These are phyloP conservation scores for Pyrus communis DNA, from an alignment of 306 rosid genomes.

Conservation along the genomic window DNA sequence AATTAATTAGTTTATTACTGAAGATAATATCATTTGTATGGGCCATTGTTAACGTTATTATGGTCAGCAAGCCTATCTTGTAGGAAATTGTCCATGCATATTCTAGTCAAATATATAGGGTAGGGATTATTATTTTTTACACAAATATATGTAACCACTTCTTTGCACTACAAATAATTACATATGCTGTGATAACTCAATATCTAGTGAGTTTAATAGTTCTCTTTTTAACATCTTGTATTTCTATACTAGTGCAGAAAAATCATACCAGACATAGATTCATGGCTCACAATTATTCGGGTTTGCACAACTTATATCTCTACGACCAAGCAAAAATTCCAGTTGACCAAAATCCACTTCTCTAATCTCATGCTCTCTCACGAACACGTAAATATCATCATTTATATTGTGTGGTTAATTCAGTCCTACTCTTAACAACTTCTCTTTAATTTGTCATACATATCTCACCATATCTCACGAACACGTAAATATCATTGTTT, in stretches of 20 bases:
- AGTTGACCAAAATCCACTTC: too few relatives aligned
- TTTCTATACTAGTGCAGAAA: too few relatives aligned
- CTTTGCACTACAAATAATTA: not conserved
- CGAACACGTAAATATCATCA: not conserved
- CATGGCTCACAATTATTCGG: not conserved
- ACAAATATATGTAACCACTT: not conserved
- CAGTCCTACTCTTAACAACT: too few relatives aligned
- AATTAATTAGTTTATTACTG: too few relatives aligned
- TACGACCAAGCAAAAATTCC: too few relatives aligned
- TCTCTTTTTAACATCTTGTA: too few relatives aligned
- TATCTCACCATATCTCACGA: not conserved
- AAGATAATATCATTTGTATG: not conserved
- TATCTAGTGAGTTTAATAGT: too few relatives aligned
- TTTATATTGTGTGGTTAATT: not conserved
- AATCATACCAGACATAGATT: too few relatives aligned
- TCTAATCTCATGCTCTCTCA: too few relatives aligned
- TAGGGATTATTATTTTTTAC: not conserved
- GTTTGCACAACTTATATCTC: too few relatives aligned
- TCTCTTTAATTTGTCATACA: too few relatives aligned
- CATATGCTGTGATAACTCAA: not conserved
- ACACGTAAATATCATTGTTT: too few relatives aligned
- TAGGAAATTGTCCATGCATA: not conserved
- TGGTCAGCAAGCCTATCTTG: not conserved
- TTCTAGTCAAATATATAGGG: not conserved
- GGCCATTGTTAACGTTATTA: not conserved